Percentiles rank a stretch among this genome's conserved stretches.
Evolutionary conservation across 2,329 filamentous ascomycete genomes (phyloP).

Genomic region (Chlorencoelia australis): DNA sequence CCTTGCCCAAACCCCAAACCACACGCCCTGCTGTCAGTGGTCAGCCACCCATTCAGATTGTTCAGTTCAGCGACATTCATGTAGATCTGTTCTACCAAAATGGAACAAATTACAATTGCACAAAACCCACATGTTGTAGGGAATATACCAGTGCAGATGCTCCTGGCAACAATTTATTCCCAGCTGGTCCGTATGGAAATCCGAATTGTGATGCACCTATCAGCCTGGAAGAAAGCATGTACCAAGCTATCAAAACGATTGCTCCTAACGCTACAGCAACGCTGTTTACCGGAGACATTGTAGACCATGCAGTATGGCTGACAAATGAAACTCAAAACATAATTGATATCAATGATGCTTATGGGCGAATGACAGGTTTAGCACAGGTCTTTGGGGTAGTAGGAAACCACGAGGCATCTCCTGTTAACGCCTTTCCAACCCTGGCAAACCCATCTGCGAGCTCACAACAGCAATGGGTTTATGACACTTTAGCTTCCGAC

Average conservation of each 20-base stretch:
- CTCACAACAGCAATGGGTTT: constrained; percentile 29
- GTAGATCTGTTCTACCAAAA: constrained; percentile 32
- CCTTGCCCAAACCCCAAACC: constrained; percentile 26
- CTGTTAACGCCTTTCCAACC: constrained; percentile 29
- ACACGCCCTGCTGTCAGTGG: constrained; percentile 29
- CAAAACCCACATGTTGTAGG: constrained; percentile 34
- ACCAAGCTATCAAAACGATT: constrained; percentile 29
- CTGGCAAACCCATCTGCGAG: constrained; percentile 15
- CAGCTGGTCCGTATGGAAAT: constrained; percentile 31
- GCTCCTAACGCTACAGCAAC: constrained; percentile 23
- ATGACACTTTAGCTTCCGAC: constrained; percentile 27
- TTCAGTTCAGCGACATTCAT: constrained; percentile 35
- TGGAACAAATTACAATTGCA: constrained; percentile 32
- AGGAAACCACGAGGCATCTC: constrained; percentile 32
- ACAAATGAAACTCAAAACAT: constrained; percentile 24
- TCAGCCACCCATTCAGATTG: constrained; percentile 30
- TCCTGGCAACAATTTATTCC: constrained; percentile 29
- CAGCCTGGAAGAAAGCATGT: constrained; percentile 31
- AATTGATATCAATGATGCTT: constrained; percentile 29
- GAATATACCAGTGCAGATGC: constrained; percentile 28
- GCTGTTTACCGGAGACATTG: constrained; percentile 33
- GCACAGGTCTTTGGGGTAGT: constrained; percentile 28
- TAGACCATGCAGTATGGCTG: constrained; percentile 31
- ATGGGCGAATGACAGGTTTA: constrained; percentile 26
- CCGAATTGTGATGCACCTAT: constrained; percentile 31